These are phyloP conservation scores for Cyberlindnera amylophila DNA, from an alignment of 805 yeast genomes.

Conservation along the genomic window DNA sequence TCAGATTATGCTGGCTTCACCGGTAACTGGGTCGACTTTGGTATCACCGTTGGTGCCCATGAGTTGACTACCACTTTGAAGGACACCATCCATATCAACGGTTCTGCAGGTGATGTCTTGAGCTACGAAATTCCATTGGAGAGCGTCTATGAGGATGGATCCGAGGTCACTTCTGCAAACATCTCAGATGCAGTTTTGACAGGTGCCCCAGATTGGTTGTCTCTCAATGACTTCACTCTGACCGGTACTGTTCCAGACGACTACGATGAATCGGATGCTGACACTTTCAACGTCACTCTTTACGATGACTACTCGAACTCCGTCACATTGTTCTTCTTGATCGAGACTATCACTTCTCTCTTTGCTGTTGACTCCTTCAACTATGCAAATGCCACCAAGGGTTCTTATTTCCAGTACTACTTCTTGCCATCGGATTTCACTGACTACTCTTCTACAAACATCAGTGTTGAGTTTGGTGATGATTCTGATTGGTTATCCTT, in stretches of 20 bases:
- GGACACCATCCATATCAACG: slow-evolving; percentile 55
- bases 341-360: slow-evolving; percentile 48
- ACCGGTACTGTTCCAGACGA: slow-evolving; percentile 54
- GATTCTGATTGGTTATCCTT: slow-evolving; percentile 63
- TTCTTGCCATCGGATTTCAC: slow-evolving; percentile 55
- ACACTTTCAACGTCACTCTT: slow-evolving; percentile 50
- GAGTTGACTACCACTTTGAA: slow-evolving; percentile 65
- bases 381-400: slow-evolving; percentile 65
- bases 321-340: slow-evolving; percentile 53
- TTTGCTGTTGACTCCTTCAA: slow-evolving; percentile 53
- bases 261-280: slow-evolving; percentile 31
- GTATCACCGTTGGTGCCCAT: slow-evolving; percentile 84
- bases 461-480: slow-evolving; percentile 41
- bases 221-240: slow-evolving; percentile 41
- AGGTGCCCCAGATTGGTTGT: slow-evolving; percentile 59
- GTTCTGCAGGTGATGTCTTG: slow-evolving; percentile 58
- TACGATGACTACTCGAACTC: slow-evolving; percentile 58
- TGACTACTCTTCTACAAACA: slow-evolving; percentile 44
- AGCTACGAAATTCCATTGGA: slow-evolving; percentile 57
- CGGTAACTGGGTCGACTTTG: slow-evolving; percentile 66
- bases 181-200: slow-evolving; percentile 49
- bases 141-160: slow-evolving; percentile 62
- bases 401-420: slow-evolving; percentile 53
- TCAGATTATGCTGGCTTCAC: slow-evolving; percentile 74
- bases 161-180: slow-evolving; percentile 41